Conservation (phyloP, 352 stramenopile genomes). For the Phytophthora hibernalis region DNA sequence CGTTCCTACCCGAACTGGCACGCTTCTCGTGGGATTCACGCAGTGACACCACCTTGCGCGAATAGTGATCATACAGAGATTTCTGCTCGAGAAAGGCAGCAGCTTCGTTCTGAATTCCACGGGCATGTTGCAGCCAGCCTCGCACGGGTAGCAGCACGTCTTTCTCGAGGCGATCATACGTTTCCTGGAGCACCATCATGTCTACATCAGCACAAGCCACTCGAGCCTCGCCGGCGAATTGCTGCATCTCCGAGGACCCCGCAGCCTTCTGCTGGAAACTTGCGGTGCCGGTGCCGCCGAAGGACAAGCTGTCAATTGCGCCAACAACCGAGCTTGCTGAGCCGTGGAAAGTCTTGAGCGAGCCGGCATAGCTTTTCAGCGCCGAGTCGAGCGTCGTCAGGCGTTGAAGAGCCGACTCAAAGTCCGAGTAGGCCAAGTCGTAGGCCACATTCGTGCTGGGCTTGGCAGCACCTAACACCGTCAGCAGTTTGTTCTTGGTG, state of each 20-base stretch:
- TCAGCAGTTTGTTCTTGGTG: conserved; percentile 83
- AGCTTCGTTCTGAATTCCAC: conserved; percentile 54
- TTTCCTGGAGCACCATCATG: conserved; percentile 59
- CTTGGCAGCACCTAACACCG: conserved; percentile 69
- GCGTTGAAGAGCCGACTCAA: conserved; percentile 62
- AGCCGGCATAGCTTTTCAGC: conserved; percentile 62
- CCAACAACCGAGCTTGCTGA: conserved; percentile 61
- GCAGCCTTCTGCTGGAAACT: conserved; percentile 36
- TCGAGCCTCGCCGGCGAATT: conserved; percentile 66
- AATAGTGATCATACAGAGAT: conserved; percentile 82
- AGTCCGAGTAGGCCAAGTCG: conserved; percentile 64
- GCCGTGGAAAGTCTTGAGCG: conserved; percentile 66
- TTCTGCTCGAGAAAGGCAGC: conserved; percentile 70
- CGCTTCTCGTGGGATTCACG: conserved; percentile 76
- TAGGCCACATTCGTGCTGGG: conserved; percentile 85
- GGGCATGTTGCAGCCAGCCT: conserved; percentile 64
- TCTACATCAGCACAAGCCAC: conserved; percentile 68
- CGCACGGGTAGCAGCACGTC: conserved; percentile 62
- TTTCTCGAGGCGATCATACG: conserved; percentile 59
- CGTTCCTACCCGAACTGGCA: conserved; percentile 46
- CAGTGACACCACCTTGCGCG: conserved; percentile 70
- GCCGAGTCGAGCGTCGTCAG: conserved; percentile 57
- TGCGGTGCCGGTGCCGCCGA: conserved; percentile 31
- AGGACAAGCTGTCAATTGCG: conserved; percentile 56
- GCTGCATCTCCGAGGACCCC: conserved; percentile 66